These are phyloP conservation scores for Fraxinus latifolia DNA, from an alignment of 305 asterid genomes.

Conservation along the genomic window DNA sequence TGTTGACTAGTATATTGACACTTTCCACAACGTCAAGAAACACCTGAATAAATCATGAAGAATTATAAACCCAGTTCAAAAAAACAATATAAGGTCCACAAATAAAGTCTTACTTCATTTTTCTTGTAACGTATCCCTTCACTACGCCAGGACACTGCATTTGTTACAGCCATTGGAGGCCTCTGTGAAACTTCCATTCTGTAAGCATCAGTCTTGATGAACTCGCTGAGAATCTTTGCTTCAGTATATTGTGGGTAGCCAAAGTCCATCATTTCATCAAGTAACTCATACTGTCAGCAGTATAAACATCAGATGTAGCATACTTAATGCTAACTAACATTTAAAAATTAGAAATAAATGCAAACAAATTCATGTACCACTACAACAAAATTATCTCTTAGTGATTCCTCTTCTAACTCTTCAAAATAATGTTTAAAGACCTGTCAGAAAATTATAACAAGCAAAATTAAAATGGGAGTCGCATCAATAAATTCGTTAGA, in stretches of 20 bases:
- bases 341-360: constrained; percentile 17
- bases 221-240: constrained; percentile 97
- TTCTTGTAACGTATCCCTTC: constrained; percentile 91
- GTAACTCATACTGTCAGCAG: constrained; percentile 74
- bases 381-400: constrained; percentile 92
- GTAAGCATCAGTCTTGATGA: constrained; percentile 96
- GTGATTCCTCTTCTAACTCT: constrained; percentile 92
- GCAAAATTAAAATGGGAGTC: constrained; percentile 14
- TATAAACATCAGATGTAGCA: constrained; percentile 19
- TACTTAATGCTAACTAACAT: background rate
- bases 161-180: constrained; percentile 99
- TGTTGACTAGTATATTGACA: constrained; percentile 90
- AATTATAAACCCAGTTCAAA: constrained; percentile 4
- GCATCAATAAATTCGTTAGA: constrained; percentile 11
- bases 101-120: constrained; percentile 65
- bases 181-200: constrained; percentile 94
- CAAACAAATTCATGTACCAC: constrained; percentile 56
- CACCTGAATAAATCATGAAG: constrained; percentile 38
- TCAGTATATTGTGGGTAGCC: constrained; percentile 98
- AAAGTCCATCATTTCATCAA: constrained; percentile 97
- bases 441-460: constrained; percentile 38
- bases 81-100: background rate
- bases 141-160: constrained; percentile 99
- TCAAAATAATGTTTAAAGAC: constrained; percentile 93
- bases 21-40: constrained; percentile 96